Evolutionary conservation across 768 basidiomycete genomes (phyloP).

Genomic region (Leucogyrophana mollusca): DNA sequence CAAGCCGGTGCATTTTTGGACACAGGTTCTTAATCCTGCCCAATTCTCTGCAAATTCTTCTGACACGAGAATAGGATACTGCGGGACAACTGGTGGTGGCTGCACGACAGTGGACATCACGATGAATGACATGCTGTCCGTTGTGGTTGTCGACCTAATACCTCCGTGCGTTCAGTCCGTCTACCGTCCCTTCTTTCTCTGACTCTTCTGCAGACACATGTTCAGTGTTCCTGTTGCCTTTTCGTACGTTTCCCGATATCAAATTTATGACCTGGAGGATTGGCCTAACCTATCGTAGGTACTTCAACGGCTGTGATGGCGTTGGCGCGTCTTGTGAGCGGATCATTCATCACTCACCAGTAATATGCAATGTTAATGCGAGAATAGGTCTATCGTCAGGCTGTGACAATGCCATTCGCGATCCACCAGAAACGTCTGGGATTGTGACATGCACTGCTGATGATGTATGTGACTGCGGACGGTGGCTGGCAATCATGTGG

Average conservation of each 20-base stretch:
- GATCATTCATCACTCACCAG: too few species aligned
- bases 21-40: neutral
- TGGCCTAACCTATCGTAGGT: too few species aligned
- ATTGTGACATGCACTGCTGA: constrained; percentile 2
- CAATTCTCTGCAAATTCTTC: neutral
- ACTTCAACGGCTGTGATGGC: constrained; percentile 4
- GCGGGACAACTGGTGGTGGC: constrained; percentile 4
- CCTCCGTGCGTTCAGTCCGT: neutral
- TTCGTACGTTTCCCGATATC: neutral
- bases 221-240: constrained; percentile 4
- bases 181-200: neutral
- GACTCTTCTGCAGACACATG: neutral
- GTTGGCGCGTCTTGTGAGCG: constrained; percentile 1
- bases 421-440: constrained; percentile 1
- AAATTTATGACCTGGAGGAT: neutral
- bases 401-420: constrained; percentile 4
- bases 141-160: constrained; percentile 4
- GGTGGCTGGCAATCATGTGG: neutral
- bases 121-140: constrained; percentile 2
- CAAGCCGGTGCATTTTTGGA: constrained; percentile 6
- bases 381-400: neutral
- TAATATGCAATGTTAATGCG: neutral
- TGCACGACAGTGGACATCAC: constrained; percentile 2
- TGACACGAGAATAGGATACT: neutral
- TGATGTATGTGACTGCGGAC: neutral